Base-by-base conservation (phyloP, 2,329 filamentous ascomycete species). In the Cadophora luteo-olivacea region DNA sequence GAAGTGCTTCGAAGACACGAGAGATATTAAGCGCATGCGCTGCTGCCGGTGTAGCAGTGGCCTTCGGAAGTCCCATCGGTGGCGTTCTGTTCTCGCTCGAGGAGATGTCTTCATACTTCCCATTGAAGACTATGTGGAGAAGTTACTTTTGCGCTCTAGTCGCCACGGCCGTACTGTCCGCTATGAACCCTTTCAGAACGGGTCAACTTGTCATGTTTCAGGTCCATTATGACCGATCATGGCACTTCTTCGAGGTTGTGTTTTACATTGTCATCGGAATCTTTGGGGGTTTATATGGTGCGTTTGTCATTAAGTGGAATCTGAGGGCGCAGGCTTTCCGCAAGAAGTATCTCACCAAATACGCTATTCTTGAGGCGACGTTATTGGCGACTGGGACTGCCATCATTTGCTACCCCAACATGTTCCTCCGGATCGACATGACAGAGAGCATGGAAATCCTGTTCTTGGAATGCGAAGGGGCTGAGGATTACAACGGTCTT, bases 181-280 rank as follows among this genome's bases (percentile, higher is more conserved):
- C 92, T 68, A 97, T 99, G 93, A 99, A 99, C 75, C 96, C 96
- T 25, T 99, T 99, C 81, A 86, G 96, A 64, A 98, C 96, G 0
- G 96, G 96, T 24, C 96, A 99, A 78, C 86, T 99, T 52, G 96
- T 99, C 87, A 98, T 99, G 95, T 99, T 99, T 80, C 94, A 97
- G 76, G 95, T 99, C 76, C 89, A 89, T 75, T 99, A 99, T 78
- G 95, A 98, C 79, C 91, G 95, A 51, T 91, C 92, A 51, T 99
- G 96, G 96, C 96, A 99, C 81, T 97, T 97, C 77, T 99, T 99
- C 77, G 96, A 99, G 79, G 85, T 96, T 3, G 80, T 97, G 32
- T 98, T 98, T 78, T 99, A 97, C 80, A 87, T 97, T 72, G 84
- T 97, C 64, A 89, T 99, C 71, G 96, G 96, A 58, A 86, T 96